phyloP scores from a whole-genome alignment of 2,329 filamentous ascomycete genomes.

The Drechslerella dactyloides region DNA sequence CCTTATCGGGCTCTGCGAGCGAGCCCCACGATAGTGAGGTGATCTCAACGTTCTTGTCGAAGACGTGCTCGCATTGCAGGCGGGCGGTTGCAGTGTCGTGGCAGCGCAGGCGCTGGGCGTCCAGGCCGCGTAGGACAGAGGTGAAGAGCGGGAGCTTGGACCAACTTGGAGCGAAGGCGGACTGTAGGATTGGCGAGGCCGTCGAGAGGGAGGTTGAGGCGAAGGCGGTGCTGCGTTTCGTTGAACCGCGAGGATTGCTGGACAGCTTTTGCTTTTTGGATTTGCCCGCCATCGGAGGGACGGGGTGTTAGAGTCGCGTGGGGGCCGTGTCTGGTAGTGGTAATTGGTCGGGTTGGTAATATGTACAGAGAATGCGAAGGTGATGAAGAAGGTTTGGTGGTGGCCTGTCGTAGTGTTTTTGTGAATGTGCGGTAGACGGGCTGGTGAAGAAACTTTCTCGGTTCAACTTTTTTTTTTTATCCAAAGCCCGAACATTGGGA shows the following conservation, averaged over 20 bases:
- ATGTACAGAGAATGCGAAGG: slow-evolving; percentile 16
- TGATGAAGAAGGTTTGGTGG: slow-evolving; percentile 10
- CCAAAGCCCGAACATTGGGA: slow-evolving; percentile 19
- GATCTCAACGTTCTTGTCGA: slow-evolving; percentile 61
- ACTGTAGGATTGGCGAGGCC: slow-evolving; percentile 61
- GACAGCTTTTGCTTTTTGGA: slow-evolving; percentile 50
- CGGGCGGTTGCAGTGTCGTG: slow-evolving; percentile 63
- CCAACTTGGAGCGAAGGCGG: slow-evolving; percentile 62
- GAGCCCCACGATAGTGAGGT: slow-evolving; percentile 64
- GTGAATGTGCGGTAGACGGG: slow-evolving; percentile 18
- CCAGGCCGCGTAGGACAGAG: slow-evolving; percentile 64
- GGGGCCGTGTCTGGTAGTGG: neutral
- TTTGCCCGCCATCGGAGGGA: slow-evolving; percentile 39
- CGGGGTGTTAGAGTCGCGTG: neutral
- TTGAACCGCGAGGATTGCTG: slow-evolving; percentile 7
- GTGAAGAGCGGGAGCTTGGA: slow-evolving; percentile 64
- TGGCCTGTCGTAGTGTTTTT: too few species aligned
- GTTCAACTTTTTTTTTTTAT: slow-evolving; percentile 37
- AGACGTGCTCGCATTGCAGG: slow-evolving; percentile 62
- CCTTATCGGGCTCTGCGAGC: slow-evolving; percentile 57
- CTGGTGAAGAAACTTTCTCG: slow-evolving; percentile 50
- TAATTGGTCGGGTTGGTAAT: neutral
- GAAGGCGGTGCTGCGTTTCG: slow-evolving; percentile 29
- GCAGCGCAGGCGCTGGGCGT: slow-evolving; percentile 63
- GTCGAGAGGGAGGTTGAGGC: slow-evolving; percentile 41